Conservation (phyloP, 2,329 filamentous ascomycete species). For the Geosmithia putterillii region DNA sequence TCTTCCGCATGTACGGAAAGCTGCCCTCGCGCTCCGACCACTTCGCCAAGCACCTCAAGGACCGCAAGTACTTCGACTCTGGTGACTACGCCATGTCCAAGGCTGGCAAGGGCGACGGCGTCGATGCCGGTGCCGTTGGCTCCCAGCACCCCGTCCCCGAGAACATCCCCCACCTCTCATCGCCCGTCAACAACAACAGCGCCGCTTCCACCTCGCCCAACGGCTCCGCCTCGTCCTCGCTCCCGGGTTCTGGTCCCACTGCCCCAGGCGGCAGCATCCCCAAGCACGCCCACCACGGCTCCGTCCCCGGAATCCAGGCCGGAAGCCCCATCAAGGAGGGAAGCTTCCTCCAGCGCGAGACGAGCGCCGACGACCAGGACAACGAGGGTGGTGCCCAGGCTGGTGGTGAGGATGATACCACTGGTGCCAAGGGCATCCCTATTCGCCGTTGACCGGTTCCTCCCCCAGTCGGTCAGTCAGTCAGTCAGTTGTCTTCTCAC, state of each 20-base stretch:
- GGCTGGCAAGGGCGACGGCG: slow-evolving; percentile 89
- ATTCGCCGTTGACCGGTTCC: slow-evolving; percentile 41
- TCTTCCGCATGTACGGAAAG: slow-evolving; percentile 96
- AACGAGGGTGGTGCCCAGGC: slow-evolving; percentile 19
- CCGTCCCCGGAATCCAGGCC: slow-evolving; percentile 38
- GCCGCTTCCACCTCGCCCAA: slow-evolving; percentile 11
- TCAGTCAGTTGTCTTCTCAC: not conserved
- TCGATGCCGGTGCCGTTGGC: slow-evolving; percentile 86
- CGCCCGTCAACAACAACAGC: slow-evolving; percentile 35
- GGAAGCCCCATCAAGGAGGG: slow-evolving; percentile 84
- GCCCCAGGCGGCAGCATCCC: slow-evolving; percentile 14
- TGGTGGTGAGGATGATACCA: slow-evolving; percentile 27
- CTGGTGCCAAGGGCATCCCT: slow-evolving; percentile 36
- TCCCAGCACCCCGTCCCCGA: slow-evolving; percentile 90
- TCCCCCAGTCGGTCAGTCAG: not conserved
- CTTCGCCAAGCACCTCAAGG: slow-evolving; percentile 96
- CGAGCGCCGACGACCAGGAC: slow-evolving; percentile 47
- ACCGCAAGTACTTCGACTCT: slow-evolving; percentile 97
- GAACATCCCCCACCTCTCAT: slow-evolving; percentile 83
- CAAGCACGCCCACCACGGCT: slow-evolving; percentile 27
- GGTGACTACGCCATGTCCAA: slow-evolving; percentile 95
- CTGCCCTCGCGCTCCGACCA: slow-evolving; percentile 92
- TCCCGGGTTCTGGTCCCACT: slow-evolving; percentile 17
- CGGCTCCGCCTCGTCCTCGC: slow-evolving; percentile 12
- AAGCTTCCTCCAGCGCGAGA: slow-evolving; percentile 75